phyloP scores from a whole-genome alignment of 257 asterid genomes.

The Buddleja alternifolia region DNA sequence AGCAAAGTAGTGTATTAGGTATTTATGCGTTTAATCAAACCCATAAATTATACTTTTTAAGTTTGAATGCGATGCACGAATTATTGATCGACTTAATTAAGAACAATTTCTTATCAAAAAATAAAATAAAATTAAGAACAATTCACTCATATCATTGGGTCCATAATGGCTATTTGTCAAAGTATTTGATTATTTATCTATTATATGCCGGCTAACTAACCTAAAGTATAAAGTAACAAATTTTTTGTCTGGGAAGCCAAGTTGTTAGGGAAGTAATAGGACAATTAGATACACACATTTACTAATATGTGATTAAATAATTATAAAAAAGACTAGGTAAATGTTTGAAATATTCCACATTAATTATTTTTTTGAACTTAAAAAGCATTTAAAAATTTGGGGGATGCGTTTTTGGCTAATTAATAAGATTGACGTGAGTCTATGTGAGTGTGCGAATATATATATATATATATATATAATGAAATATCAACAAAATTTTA shows the following conservation, averaged over 20 bases:
- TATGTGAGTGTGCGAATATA: no score
- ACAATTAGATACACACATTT: not conserved
- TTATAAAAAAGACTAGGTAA: not conserved
- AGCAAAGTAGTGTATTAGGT: not conserved
- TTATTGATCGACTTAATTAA: not conserved
- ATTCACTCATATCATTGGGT: constrained; percentile 13
- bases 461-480: no score
- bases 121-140: no score
- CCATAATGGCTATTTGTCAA: constrained; percentile 23
- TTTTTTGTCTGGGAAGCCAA: constrained; percentile 28
- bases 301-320: not conserved
- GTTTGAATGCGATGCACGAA: not conserved
- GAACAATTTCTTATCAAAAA: no score
- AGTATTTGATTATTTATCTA: not conserved
- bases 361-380: not conserved
- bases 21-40: constrained; percentile 18
- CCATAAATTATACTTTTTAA: not conserved
- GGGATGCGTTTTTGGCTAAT: no score
- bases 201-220: constrained; percentile 16
- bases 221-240: constrained; percentile 20
- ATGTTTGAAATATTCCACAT: not conserved
- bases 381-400: not conserved
- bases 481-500: no score
- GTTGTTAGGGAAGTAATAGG: not conserved
- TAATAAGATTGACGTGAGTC: no score